Evolutionary conservation across 768 basidiomycete genomes (phyloP), one percentile per base, ranked within the genome.

Genomic region (Tulasnella sp.): DNA sequence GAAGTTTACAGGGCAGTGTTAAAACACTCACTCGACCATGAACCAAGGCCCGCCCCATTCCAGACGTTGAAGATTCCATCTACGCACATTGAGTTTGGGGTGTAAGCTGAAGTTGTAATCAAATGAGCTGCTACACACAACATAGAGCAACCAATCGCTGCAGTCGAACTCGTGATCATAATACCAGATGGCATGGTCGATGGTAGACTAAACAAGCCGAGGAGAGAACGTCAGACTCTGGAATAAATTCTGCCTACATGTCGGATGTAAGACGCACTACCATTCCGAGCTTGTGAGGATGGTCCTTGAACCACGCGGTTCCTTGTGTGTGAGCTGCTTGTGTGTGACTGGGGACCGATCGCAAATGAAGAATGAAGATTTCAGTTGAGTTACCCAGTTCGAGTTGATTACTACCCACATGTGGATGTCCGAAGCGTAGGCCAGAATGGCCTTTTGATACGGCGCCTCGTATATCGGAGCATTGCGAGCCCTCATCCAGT

Each of bases 391-490:
- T n/a, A n/a, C n/a, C n/a, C n/a, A n/a, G n/a, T n/a, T n/a, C n/a
- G n/a, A n/a, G n/a, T n/a, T n/a, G n/a, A n/a, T n/a, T n/a, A n/a
- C n/a, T n/a, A n/a, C n/a, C n/a, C 68, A 89, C 89, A 92, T 84
- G 63, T 82, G 75, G 19, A 86, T 66, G 68, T 92, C 88, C 3
- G 87, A 89, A 46, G 88, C 74, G 64, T 89, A 92, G 21, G 80
- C 78, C 54, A 91, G 70, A 53, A 90, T 88, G 66, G 84, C 88
- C 73, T 89, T 91, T 65, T 91, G 88, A 68, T 85, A 91, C 21
- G 81, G 78, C 3, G 80, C 68, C 44, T 80, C 81, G 67, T 85
- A 85, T 64, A 76, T 74, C 1, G 83, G 82, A 58, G 82, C 75
- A 62, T 80, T 76, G 60, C 78, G 77, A 2, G 87, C 83, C 67